Conservation (phyloP, 177 flowering plant genomes). For the Vitis hybrid region DNA sequence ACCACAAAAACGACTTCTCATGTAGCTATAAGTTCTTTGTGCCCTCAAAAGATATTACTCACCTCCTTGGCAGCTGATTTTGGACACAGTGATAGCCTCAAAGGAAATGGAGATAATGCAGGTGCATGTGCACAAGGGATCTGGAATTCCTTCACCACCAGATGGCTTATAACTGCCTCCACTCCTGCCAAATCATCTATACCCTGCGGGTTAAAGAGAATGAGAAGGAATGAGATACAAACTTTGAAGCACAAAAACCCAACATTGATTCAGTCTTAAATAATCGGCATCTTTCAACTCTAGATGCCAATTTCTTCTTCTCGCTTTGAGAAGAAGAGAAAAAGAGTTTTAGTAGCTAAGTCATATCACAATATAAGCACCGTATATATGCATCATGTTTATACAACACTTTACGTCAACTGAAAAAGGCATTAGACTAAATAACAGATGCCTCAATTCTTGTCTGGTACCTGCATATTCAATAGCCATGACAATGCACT, state of each 20-base stretch:
- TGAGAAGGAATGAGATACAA: background rate
- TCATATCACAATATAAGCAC: background rate
- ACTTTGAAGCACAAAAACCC: background rate
- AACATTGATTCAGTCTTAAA: background rate
- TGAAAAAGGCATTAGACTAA: no score
- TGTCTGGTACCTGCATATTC: no score
- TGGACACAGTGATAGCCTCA: slow-evolving; percentile 53
- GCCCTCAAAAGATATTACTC: slow-evolving; percentile 5
- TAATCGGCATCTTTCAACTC: no score
- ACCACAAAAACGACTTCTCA: background rate
- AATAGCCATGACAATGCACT: no score
- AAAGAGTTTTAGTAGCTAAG: background rate
- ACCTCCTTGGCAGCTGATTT: slow-evolving; percentile 95
- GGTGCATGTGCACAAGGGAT: slow-evolving; percentile 97
- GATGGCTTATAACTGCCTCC: slow-evolving; percentile 87
- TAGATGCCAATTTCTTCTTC: background rate
- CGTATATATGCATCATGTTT: no score
- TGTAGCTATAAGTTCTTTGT: background rate
- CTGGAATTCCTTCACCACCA: slow-evolving; percentile 74
- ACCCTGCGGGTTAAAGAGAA: slow-evolving; percentile 43
- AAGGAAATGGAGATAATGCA: slow-evolving; percentile 61
- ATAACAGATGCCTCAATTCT: no score
- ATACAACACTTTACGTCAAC: no score
- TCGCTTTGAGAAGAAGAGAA: background rate
- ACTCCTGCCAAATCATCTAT: slow-evolving; percentile 82